These are phyloP conservation scores for Clonostachys sp. DNA, from an alignment of 2,329 filamentous ascomycete species.

Conservation along the genomic window DNA sequence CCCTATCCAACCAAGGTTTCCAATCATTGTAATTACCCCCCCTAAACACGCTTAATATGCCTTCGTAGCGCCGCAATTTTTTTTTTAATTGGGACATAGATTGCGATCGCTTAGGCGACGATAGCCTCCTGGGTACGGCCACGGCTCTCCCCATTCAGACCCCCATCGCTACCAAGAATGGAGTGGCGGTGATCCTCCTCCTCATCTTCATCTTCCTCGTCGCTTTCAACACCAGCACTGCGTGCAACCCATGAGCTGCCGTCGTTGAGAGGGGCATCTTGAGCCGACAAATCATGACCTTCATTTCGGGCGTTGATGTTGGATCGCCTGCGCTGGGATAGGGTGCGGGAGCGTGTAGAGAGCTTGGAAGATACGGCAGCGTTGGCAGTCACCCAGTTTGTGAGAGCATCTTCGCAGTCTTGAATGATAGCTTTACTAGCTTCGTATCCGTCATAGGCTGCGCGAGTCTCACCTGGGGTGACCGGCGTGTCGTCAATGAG, in stretches of 20 bases:
- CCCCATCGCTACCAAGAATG: conserved; percentile 44
- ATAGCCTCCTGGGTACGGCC: conserved; percentile 50
- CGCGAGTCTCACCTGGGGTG: conserved; percentile 91
- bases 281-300: conserved; percentile 75
- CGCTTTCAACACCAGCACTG: conserved; percentile 57
- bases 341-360: conserved; percentile 78
- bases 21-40: too few species aligned
- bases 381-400: conserved; percentile 92
- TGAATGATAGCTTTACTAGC: conserved; percentile 98
- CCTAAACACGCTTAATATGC: too few species aligned
- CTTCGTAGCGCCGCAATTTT: too few species aligned
- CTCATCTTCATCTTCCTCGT: conserved; percentile 65
- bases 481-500: conserved; percentile 95
- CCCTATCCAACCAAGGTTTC: too few species aligned
- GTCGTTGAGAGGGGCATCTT: conserved; percentile 75
- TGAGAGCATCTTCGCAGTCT: conserved; percentile 95
- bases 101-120: conserved; percentile 26
- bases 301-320: conserved; percentile 65
- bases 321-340: conserved; percentile 79
- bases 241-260: conserved; percentile 83
- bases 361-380: conserved; percentile 85
- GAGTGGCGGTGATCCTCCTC: conserved; percentile 47
- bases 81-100: too few species aligned
- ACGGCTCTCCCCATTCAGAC: conserved; percentile 50
- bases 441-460: conserved; percentile 96